Conservation (phyloP, 164 flowering plant genomes). For the Berberis vulgaris region DNA sequence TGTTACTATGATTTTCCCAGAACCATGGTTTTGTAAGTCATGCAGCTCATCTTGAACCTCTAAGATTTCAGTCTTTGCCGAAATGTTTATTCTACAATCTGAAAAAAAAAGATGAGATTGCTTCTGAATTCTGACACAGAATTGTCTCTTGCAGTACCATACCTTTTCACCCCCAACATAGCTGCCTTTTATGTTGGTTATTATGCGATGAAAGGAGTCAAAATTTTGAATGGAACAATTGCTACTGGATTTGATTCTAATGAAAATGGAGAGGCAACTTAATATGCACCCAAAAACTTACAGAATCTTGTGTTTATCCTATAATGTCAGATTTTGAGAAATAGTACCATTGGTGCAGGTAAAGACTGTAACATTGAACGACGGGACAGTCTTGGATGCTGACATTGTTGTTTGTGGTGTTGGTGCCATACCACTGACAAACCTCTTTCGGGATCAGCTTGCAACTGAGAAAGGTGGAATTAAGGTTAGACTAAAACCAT, state of each 20-base stretch:
- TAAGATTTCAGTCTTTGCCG: background rate
- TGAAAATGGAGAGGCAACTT: slow-evolving; percentile 67
- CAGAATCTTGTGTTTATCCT: background rate
- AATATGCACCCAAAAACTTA: background rate
- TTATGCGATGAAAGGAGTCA: slow-evolving; percentile 78
- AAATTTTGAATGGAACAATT: slow-evolving; percentile 88
- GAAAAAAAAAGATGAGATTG: background rate
- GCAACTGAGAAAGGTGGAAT: slow-evolving; percentile 94
- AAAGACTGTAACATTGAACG: slow-evolving; percentile 79
- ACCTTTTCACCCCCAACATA: slow-evolving; percentile 83
- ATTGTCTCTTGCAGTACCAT: slow-evolving; percentile 68
- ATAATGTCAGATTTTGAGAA: background rate
- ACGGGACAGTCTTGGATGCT: slow-evolving; percentile 80
- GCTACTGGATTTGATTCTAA: slow-evolving; percentile 78
- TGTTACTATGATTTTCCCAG: slow-evolving; percentile 95
- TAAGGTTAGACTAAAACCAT: slow-evolving; percentile 38
- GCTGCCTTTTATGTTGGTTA: slow-evolving; percentile 95
- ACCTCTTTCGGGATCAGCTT: slow-evolving; percentile 84
- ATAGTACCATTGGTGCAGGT: slow-evolving; percentile 39
- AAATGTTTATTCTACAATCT: no score
- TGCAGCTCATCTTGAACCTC: background rate
- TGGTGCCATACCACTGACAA: slow-evolving; percentile 81
- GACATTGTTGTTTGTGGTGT: slow-evolving; percentile 98
- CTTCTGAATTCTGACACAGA: background rate
- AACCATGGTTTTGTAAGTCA: slow-evolving; percentile 99